Conservation (phyloP, 2,329 filamentous ascomycete species). For the Claviceps citrina region DNA sequence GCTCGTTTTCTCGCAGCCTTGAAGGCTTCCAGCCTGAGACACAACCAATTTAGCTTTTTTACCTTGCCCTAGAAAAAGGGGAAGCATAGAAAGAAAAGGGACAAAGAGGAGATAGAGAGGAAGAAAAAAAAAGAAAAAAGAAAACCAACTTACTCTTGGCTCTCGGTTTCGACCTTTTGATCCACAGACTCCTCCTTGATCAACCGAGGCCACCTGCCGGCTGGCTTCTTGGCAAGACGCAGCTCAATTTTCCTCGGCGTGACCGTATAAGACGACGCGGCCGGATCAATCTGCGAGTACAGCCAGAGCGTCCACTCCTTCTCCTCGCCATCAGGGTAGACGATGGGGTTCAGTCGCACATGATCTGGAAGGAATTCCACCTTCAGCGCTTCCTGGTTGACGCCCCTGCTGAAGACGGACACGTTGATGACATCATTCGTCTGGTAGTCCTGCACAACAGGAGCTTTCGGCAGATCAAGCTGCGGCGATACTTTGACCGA, state of each 20-base stretch:
- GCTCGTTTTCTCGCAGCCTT: neutral
- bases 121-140: neutral
- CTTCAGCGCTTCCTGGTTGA: constrained; percentile 24
- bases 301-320: constrained; percentile 50
- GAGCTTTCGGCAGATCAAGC: constrained; percentile 1
- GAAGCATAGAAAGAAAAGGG: neutral
- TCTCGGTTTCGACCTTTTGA: neutral
- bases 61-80: too few relatives aligned
- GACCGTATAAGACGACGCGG: constrained; percentile 45
- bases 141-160: neutral
- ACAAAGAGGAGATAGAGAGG: neutral
- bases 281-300: constrained; percentile 47
- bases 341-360: constrained; percentile 16
- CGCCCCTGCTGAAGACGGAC: constrained; percentile 28
- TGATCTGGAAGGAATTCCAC: constrained; percentile 18
- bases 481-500: too few relatives aligned
- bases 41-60: too few relatives aligned
- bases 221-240: constrained; percentile 48
- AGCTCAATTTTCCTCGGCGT: constrained; percentile 71
- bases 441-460: constrained; percentile 23
- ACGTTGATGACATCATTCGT: constrained; percentile 20
- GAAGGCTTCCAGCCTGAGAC: neutral
- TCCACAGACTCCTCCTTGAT: constrained; percentile 6
- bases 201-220: constrained; percentile 50
- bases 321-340: constrained; percentile 34